Evolutionary conservation across 495 filamentous ascomycete genomes (phyloP).

Genomic region (Bryoglossum gracile): DNA sequence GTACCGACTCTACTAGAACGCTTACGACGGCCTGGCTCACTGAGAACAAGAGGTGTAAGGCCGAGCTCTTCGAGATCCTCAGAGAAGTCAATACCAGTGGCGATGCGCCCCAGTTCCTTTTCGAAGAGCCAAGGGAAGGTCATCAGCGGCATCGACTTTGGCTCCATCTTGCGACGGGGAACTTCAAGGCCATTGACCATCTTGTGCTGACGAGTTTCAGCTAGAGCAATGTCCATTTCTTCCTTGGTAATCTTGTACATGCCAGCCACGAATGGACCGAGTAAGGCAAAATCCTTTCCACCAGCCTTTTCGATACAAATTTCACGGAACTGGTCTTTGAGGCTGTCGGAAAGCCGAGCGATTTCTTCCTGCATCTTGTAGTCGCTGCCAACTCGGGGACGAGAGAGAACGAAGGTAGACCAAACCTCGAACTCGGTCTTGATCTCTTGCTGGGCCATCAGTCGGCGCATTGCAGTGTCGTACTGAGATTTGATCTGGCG

Average conservation of each 20-base stretch:
- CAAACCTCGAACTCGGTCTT: slow-evolving; percentile 86
- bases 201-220: slow-evolving; percentile 33
- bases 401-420: slow-evolving; percentile 73
- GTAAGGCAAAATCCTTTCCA: slow-evolving; percentile 44
- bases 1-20: neutral
- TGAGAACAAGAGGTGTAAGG: slow-evolving; percentile 6
- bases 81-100: slow-evolving; percentile 29
- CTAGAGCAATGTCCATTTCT: slow-evolving; percentile 52
- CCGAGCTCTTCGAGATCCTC: slow-evolving; percentile 15
- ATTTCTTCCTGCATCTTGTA: slow-evolving; percentile 86
- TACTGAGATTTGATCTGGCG: slow-evolving; percentile 66
- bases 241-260: slow-evolving; percentile 79
- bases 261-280: slow-evolving; percentile 71
- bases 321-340: slow-evolving; percentile 61
- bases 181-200: slow-evolving; percentile 30
- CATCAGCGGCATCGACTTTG: slow-evolving; percentile 65
- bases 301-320: slow-evolving; percentile 57
- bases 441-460: slow-evolving; percentile 84
- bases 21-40: slow-evolving; percentile 6
- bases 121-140: slow-evolving; percentile 91
- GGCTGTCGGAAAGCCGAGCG: slow-evolving; percentile 49
- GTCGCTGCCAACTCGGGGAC: slow-evolving; percentile 55
- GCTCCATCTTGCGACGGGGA: slow-evolving; percentile 30
- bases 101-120: slow-evolving; percentile 65
- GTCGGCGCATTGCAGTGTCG: slow-evolving; percentile 64